A percentile compares a stretch with the other conserved stretches of the same genome.
Evolutionary conservation across 495 filamentous ascomycete genomes (phyloP).

Genomic region (Hyaloscypha variabilis): DNA sequence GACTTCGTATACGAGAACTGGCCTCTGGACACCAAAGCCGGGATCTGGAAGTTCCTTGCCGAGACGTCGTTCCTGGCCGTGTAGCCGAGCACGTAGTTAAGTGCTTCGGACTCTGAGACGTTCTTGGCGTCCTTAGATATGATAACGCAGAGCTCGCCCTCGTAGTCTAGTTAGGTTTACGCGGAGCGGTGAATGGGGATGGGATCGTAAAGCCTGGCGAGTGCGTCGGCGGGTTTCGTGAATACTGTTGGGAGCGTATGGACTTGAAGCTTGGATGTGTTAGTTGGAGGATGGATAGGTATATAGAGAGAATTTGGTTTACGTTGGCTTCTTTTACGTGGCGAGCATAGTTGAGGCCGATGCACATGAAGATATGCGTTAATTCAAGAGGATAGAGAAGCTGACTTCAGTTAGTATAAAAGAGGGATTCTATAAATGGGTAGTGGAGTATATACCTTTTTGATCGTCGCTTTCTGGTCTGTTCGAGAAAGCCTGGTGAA

Average conservation of each 20-base stretch:
- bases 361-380: conserved; percentile 11
- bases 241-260: conserved; percentile 19
- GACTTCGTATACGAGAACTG: conserved; percentile 19
- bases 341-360: conserved; percentile 15
- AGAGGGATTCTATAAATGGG: not conserved
- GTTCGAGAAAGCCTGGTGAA: conserved; percentile 8
- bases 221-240: conserved; percentile 27
- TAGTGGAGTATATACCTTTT: conserved; percentile 9
- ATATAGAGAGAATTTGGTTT: conserved; percentile 5
- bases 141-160: conserved; percentile 26
- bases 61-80: conserved; percentile 31
- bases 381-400: not conserved
- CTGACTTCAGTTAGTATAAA: not conserved
- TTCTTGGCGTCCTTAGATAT: conserved; percentile 26
- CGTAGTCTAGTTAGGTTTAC: conserved; percentile 25
- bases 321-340: conserved; percentile 10
- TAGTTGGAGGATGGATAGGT: not conserved
- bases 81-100: conserved; percentile 28
- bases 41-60: conserved; percentile 18
- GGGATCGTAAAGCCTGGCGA: conserved; percentile 22
- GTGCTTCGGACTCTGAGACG: conserved; percentile 13
- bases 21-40: conserved; percentile 13
- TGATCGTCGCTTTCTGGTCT: conserved; percentile 5
- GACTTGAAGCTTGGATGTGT: conserved; percentile 15
- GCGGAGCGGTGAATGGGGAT: conserved; percentile 16